Evolutionary conservation across 2,329 filamentous ascomycete genomes (phyloP), one percentile per base, ranked within the genome.

Genomic region (Xylaria sp.): DNA sequence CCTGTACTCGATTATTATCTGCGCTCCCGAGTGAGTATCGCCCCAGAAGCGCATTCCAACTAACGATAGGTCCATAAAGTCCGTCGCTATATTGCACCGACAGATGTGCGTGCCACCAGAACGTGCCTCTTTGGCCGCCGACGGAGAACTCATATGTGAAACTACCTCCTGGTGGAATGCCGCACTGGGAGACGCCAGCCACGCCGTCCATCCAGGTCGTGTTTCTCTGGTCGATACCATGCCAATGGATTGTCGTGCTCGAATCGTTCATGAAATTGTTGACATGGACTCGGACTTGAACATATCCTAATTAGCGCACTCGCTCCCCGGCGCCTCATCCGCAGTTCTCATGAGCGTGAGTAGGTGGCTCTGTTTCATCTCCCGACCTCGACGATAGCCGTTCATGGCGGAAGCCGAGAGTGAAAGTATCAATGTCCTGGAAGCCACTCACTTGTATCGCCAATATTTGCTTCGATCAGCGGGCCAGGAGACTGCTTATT

Each of bases 171-270:
- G 89, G 83, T 1, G 85, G 82, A 20, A 91, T 87, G 0, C 82
- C 81, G 71, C 87, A 90, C 72, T 90, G 90, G 0, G 84, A 87
- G 9, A 91, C 84, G 43, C 85, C 86, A 0, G 83, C 80, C 2
- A 89, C 85, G 3, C 90, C 90, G 72, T 93, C 90, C 87, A 91
- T 90, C 69, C 87, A 84, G 23, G 84, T 88, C 0, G 87, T 87
- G 41, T 86, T 86, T 70, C 86, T 86, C 78, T 91, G 89, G 72
- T 86, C 87, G 69, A 92, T 82, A 20, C 90, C 90, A 74, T 93
- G 90, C 80, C 89, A 93, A 74, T 93, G 90, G 15, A 92, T 81
- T 55, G 85, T 84, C 2, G 90, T 88, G 62, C 76, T 80, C 56
- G 70, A 70, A 43, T 78, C 73, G 15, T 70, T 34, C 72, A 83